These are phyloP conservation scores for Xerocomus nothofagi DNA, from an alignment of 1,284 basidiomycete genomes.

Conservation along the genomic window DNA sequence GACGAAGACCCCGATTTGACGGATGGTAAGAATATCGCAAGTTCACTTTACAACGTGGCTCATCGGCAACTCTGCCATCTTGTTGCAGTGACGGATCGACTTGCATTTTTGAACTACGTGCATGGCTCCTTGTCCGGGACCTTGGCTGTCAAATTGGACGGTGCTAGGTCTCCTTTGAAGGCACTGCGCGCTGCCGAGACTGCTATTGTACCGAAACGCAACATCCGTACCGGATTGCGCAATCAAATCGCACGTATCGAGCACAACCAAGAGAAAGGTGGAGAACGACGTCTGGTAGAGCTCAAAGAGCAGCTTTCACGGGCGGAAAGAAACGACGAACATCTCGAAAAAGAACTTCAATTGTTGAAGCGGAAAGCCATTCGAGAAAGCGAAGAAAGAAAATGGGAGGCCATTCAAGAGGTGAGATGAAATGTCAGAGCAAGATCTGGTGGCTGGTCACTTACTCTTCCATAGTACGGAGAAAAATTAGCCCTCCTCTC, in stretches of 20 bases:
- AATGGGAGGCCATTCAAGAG: constrained; percentile 78
- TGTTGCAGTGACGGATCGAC: constrained; percentile 64
- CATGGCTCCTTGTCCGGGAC: constrained; percentile 63
- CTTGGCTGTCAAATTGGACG: constrained; percentile 60
- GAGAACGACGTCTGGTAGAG: constrained; percentile 63
- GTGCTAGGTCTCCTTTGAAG: constrained; percentile 65
- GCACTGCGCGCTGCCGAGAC: constrained; percentile 68
- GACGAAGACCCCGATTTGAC: constrained; percentile 65
- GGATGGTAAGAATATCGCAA: constrained; percentile 53
- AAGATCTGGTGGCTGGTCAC: constrained; percentile 2
- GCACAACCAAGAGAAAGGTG: constrained; percentile 58
- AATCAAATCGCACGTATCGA: constrained; percentile 65
- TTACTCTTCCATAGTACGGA: constrained; percentile 50
- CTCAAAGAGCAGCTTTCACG: constrained; percentile 63
- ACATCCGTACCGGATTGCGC: constrained; percentile 54
- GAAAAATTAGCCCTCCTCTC: constrained; percentile 74
- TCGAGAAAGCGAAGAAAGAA: constrained; percentile 65
- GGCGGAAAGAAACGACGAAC: constrained; percentile 61
- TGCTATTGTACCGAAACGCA: constrained; percentile 57
- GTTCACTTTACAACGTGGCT: constrained; percentile 4
- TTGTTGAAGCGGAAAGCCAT: constrained; percentile 72
- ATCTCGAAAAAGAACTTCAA: constrained; percentile 64
- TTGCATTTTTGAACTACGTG: constrained; percentile 76
- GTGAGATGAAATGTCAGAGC: constrained; percentile 43
- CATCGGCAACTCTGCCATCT: constrained; percentile 2